Evolutionary conservation across 2,329 filamentous ascomycete species (phyloP).

Genomic region (Mycocentrospora acerina): DNA sequence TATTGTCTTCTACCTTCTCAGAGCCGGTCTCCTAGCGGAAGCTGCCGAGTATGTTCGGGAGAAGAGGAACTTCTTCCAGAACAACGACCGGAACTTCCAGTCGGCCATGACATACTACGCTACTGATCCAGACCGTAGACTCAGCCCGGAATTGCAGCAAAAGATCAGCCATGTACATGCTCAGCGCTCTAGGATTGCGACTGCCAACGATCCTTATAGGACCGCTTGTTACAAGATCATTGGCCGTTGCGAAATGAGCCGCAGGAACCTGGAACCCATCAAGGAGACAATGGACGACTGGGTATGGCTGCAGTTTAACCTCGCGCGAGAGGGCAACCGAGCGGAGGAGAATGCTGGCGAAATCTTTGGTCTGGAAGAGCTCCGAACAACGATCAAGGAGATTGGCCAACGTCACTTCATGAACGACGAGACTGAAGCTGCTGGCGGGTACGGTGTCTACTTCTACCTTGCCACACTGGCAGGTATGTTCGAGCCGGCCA

Average conservation of each 20-base stretch:
- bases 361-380: conserved; percentile 63
- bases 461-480: conserved; percentile 90
- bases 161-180: conserved; percentile 89
- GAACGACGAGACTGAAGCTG: conserved; percentile 75
- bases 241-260: conserved; percentile 68
- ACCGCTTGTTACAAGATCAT: conserved; percentile 99
- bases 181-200: conserved; percentile 78
- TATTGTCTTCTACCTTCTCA: conserved; percentile 86
- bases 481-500: conserved; percentile 91
- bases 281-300: conserved; percentile 65
- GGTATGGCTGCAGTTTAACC: conserved; percentile 66
- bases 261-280: conserved; percentile 59
- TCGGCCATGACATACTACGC: conserved; percentile 86
- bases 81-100: conserved; percentile 86
- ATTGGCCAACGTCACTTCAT: conserved; percentile 91
- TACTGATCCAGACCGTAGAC: conserved; percentile 70
- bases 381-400: conserved; percentile 79
- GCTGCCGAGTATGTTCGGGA: conserved; percentile 83
- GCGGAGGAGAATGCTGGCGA: conserved; percentile 64
- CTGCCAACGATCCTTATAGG: conserved; percentile 88
- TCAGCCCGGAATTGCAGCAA: conserved; percentile 78
- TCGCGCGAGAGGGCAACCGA: conserved; percentile 63
- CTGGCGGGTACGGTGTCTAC: conserved; percentile 81
- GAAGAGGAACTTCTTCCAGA: conserved; percentile 81
- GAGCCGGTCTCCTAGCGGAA: conserved; percentile 80